Conservation (phyloP, 306 rosid genomes). For the Sechiopsis laciniata region DNA sequence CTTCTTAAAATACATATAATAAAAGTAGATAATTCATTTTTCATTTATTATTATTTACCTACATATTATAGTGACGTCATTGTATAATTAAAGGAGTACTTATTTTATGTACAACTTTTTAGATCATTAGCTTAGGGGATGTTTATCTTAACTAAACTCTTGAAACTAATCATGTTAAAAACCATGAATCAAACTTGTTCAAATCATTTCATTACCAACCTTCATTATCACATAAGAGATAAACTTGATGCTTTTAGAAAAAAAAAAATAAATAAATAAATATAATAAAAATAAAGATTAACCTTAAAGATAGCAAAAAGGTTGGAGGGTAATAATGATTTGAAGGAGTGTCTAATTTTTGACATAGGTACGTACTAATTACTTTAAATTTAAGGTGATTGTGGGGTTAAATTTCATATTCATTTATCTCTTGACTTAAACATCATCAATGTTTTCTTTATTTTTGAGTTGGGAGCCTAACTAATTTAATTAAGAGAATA, state of each 20-base stretch:
- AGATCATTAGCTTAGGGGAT: too few relatives aligned
- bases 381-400: not conserved
- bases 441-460: too few relatives aligned
- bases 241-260: not conserved
- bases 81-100: not conserved
- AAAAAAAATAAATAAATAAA: too few relatives aligned
- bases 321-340: not conserved
- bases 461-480: too few relatives aligned
- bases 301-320: not conserved
- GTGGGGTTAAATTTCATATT: not conserved
- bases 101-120: not conserved
- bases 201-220: not conserved
- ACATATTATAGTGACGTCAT: not conserved
- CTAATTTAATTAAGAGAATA: too few relatives aligned
- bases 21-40: not conserved
- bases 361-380: not conserved
- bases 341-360: slow-evolving; percentile 13
- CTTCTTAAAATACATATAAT: not conserved
- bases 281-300: not conserved
- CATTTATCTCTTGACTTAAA: too few relatives aligned
- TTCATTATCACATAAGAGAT: slow-evolving; percentile 15
- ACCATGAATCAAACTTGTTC: not conserved
- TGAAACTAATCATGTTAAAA: not conserved
- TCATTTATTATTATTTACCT: too few relatives aligned
- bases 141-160: not conserved